A percentile compares a stretch with the other conserved stretches of the same genome.
phyloP scores from a whole-genome alignment of 768 basidiomycete species.

The Amanita subjunquillea region DNA sequence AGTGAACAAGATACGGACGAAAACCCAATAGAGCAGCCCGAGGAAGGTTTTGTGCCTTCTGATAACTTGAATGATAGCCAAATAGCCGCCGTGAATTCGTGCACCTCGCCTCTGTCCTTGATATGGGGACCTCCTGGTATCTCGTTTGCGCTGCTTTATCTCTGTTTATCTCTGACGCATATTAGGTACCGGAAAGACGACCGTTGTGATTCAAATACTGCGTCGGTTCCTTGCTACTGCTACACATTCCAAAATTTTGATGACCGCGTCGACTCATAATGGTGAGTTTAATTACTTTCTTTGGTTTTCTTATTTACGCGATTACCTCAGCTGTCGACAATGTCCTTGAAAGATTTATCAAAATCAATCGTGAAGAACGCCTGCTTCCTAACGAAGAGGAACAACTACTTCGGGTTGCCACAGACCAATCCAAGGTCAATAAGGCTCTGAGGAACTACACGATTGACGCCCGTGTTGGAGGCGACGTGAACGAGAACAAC shows the following conservation, averaged over 20 bases:
- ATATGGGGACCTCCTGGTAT: slow-evolving; percentile 66
- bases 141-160: not conserved
- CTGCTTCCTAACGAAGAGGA: slow-evolving; percentile 34
- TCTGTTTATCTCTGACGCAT: not conserved
- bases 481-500: slow-evolving; percentile 52
- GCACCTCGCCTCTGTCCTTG: slow-evolving; percentile 33
- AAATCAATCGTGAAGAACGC: slow-evolving; percentile 28
- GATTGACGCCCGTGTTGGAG: slow-evolving; percentile 54
- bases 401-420: slow-evolving; percentile 57
- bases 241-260: slow-evolving; percentile 37
- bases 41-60: not conserved
- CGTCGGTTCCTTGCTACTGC: slow-evolving; percentile 21
- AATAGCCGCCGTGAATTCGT: slow-evolving; percentile 34
- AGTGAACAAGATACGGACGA: slow-evolving; percentile 1
- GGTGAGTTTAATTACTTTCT: slow-evolving; percentile 21
- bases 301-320: not conserved
- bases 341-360: slow-evolving; percentile 52
- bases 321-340: slow-evolving; percentile 51
- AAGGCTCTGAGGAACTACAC: slow-evolving; percentile 47
- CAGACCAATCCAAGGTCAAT: slow-evolving; percentile 53
- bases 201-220: slow-evolving; percentile 56
- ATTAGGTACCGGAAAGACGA: slow-evolving; percentile 62
- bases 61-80: slow-evolving; percentile 45
- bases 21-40: not conserved
- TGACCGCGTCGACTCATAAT: slow-evolving; percentile 67